Evolutionary conservation across 164 flowering plant species (phyloP).

Genomic region (Berberis vulgaris): DNA sequence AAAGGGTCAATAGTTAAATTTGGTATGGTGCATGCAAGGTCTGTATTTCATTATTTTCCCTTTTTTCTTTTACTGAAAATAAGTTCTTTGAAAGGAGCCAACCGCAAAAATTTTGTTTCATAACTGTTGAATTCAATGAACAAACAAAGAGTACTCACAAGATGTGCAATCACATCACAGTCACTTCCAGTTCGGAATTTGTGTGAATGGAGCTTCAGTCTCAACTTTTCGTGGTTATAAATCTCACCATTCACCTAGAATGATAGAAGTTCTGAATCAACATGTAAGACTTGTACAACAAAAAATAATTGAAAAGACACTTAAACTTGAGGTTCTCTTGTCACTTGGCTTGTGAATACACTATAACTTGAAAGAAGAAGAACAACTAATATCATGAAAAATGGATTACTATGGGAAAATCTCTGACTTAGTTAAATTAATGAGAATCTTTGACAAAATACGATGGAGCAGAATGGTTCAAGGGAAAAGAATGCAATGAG

Average conservation of each 20-base stretch:
- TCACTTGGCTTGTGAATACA: background rate
- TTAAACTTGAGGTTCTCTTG: background rate
- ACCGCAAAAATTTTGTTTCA: too few species aligned
- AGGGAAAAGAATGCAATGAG: too few species aligned
- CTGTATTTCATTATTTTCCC: too few species aligned
- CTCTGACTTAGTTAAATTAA: too few species aligned
- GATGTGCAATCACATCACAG: conserved; percentile 98
- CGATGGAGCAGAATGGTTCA: too few species aligned
- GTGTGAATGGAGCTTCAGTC: conserved; percentile 55
- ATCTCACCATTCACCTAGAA: conserved; percentile 91
- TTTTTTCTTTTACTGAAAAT: too few species aligned
- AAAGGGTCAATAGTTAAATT: background rate
- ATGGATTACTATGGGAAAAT: too few species aligned
- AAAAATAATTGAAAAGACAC: background rate
- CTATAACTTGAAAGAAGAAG: background rate
- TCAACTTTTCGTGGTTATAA: conserved; percentile 73
- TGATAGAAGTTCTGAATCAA: background rate
- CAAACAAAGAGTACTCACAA: conserved; percentile 42
- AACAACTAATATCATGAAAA: too few species aligned
- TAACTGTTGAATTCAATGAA: background rate
- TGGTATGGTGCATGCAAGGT: too few species aligned
- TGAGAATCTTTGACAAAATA: too few species aligned
- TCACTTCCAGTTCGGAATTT: conserved; percentile 86
- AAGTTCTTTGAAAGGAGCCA: background rate
- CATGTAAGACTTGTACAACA: background rate